Conservation (phyloP, 352 stramenopile species). For the Phytophthora litchii region DNA sequence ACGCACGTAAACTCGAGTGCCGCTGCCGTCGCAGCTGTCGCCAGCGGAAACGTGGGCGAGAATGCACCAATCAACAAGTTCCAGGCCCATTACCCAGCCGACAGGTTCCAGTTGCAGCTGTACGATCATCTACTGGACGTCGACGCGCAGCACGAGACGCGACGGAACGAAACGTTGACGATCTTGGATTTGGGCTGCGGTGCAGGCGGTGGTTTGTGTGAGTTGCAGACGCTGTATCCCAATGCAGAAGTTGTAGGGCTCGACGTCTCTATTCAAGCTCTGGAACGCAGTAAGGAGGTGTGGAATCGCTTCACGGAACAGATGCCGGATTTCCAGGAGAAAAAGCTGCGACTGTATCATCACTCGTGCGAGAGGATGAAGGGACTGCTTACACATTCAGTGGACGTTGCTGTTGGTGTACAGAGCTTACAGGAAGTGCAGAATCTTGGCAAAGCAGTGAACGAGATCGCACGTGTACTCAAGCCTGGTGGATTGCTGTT, state of each 20-base stretch:
- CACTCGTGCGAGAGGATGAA: conserved; percentile 73
- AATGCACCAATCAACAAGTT: conserved; percentile 32
- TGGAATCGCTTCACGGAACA: conserved; percentile 60
- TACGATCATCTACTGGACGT: conserved; percentile 62
- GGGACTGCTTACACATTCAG: conserved; percentile 50
- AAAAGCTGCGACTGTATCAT: conserved; percentile 61
- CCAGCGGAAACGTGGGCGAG: conserved; percentile 9
- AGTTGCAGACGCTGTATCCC: conserved; percentile 64
- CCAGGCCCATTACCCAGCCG: conserved; percentile 36
- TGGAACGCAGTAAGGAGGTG: conserved; percentile 67
- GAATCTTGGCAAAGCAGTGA: conserved; percentile 45
- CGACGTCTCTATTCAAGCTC: conserved; percentile 67
- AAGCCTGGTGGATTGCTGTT: conserved; percentile 64
- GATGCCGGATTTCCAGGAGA: conserved; percentile 37
- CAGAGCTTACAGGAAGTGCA: conserved; percentile 76
- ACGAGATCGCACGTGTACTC: conserved; percentile 65
- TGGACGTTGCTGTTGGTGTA: conserved; percentile 60
- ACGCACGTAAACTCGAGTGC: conserved; percentile 29
- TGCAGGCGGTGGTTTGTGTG: conserved; percentile 64
- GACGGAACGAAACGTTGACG: conserved; percentile 36
- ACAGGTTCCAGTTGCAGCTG: conserved; percentile 61
- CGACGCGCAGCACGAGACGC: conserved; percentile 31
- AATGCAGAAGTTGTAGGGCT: conserved; percentile 55
- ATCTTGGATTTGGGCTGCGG: conserved; percentile 74
- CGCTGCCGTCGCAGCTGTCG: conserved; percentile 18